Evolutionary conservation across 768 basidiomycete species (phyloP).

Genomic region (Mycena crocata): DNA sequence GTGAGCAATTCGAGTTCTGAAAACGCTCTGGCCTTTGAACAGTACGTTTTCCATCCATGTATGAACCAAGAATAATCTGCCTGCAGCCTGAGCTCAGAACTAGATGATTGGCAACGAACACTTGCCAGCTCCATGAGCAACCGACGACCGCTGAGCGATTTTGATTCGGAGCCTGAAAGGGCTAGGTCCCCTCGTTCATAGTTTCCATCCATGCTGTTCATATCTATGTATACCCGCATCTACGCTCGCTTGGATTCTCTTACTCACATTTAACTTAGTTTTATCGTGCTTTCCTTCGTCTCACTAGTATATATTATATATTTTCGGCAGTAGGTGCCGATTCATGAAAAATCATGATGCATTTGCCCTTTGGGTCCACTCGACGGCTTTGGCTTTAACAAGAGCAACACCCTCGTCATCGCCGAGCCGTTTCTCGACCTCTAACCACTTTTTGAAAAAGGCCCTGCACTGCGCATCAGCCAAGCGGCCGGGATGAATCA

Average conservation of each 20-base stretch:
- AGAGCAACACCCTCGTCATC: conserved; percentile 83
- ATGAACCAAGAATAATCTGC: neutral
- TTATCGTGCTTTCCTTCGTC: conserved; percentile 40
- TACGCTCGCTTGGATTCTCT: conserved; percentile 42
- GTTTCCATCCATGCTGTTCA: conserved; percentile 52
- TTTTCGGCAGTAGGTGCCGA: conserved; percentile 35
- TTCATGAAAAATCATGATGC: conserved; percentile 49
- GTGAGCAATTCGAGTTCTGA: conserved; percentile 87
- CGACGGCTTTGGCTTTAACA: conserved; percentile 91
- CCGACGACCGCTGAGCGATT: conserved; percentile 78
- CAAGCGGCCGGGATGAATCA: conserved; percentile 10
- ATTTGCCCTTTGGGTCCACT: conserved; percentile 84
- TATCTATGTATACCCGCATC: conserved; percentile 50
- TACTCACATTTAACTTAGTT: conserved; percentile 38
- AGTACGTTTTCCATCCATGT: conserved; percentile 47
- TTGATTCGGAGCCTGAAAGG: conserved; percentile 73
- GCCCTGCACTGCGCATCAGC: conserved; percentile 59
- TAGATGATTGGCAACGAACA: conserved; percentile 90
- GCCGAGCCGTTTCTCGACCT: conserved; percentile 86
- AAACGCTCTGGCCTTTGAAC: conserved; percentile 79
- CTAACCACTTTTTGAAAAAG: conserved; percentile 98
- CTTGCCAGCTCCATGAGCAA: conserved; percentile 83
- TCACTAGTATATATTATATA: conserved; percentile 35
- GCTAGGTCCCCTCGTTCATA: conserved; percentile 69
- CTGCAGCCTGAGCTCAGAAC: conserved; percentile 68